Conservation (phyloP, 1,139 yeast species). For the Taphrina confusa region DNA sequence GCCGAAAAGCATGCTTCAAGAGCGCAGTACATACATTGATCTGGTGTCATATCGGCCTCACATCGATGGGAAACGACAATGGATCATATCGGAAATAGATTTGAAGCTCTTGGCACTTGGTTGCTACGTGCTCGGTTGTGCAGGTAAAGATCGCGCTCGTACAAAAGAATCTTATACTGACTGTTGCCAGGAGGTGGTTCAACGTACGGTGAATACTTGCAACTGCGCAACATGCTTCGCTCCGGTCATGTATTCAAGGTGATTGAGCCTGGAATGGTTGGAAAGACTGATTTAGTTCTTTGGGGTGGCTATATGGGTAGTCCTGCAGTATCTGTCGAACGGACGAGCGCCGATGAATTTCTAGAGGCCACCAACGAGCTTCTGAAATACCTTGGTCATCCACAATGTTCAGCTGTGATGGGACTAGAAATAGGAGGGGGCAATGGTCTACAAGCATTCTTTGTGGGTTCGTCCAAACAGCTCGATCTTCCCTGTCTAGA, state of each 20-base stretch:
- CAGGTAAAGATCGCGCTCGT: slow-evolving; percentile 40
- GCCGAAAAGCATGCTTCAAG: too few species aligned
- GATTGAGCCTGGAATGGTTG: slow-evolving; percentile 44
- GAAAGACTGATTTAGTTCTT: slow-evolving; percentile 47
- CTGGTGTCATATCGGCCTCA: slow-evolving; percentile 46
- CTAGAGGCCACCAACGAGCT: slow-evolving; percentile 47
- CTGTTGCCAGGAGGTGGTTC: slow-evolving; percentile 51
- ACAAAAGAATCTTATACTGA: too few species aligned
- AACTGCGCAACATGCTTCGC: slow-evolving; percentile 47
- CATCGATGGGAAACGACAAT: slow-evolving; percentile 48
- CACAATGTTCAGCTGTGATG: slow-evolving; percentile 46
- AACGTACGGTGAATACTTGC: slow-evolving; percentile 51
- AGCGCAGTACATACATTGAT: too few species aligned
- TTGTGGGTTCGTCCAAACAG: slow-evolving; percentile 45
- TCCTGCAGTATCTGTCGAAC: slow-evolving; percentile 44
- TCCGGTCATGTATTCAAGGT: slow-evolving; percentile 48
- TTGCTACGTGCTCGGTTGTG: slow-evolving; percentile 54
- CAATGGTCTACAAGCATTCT: slow-evolving; percentile 51
- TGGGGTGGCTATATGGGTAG: slow-evolving; percentile 53
- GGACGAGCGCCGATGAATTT: slow-evolving; percentile 44
- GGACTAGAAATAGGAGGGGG: slow-evolving; percentile 54
- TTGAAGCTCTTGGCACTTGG: slow-evolving; percentile 52
- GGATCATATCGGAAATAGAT: slow-evolving; percentile 51
- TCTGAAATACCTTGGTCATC: slow-evolving; percentile 43
- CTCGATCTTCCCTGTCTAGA: slow-evolving; percentile 49